Base-by-base conservation (phyloP, 2,329 filamentous ascomycete genomes). In the Botrytis fabae region DNA sequence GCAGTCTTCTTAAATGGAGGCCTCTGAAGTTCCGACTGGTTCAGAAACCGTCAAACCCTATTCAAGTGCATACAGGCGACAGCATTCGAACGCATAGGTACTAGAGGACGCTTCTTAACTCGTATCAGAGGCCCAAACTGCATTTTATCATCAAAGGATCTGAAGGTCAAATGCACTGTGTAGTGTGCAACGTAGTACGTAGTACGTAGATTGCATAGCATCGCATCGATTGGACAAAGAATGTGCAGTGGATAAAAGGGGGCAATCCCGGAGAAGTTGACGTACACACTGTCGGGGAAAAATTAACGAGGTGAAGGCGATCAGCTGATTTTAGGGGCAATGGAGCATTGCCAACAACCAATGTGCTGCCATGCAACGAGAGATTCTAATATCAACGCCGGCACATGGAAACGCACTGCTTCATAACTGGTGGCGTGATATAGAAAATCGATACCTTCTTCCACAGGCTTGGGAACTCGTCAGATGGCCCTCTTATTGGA, bases 1-100 rank as follows among this genome's bases (percentile, higher is more conserved):
- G 71, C 44, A 66, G 70, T 71, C 42, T 63, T 28, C 35, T 42
- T 38, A 28, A 54, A 40, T 25, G 18, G 38, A 8, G 20, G 46
- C 48, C 46, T 54, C 38, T 46, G 46, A 44, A 38, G 10, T 70
- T 44, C 42, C 62, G 28, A 65, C 60, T 66, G 61, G 61, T 32
- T 57, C 25, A 25, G 35, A 40, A 42, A 22, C 5, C 16, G 25
- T 16, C 2, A 9, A 68, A 48, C 22, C 25, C n/a, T 32, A 40
- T 40, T 22, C 28, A 68, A 63, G 40, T 46, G 35, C 57, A 70
- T 32, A 57, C 42, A 28, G 35, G 65, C 35, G 48, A n/a, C 60
- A 42, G 57, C 22, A 38, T 42, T 54, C 66, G 35, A n/a, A 63
- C 42, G 69, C 14, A 35, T 32, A 32, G 48, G 51, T 28, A 57